phyloP scores from a whole-genome alignment of 2,329 filamentous ascomycete species.

The Aspergillus sojae region DNA sequence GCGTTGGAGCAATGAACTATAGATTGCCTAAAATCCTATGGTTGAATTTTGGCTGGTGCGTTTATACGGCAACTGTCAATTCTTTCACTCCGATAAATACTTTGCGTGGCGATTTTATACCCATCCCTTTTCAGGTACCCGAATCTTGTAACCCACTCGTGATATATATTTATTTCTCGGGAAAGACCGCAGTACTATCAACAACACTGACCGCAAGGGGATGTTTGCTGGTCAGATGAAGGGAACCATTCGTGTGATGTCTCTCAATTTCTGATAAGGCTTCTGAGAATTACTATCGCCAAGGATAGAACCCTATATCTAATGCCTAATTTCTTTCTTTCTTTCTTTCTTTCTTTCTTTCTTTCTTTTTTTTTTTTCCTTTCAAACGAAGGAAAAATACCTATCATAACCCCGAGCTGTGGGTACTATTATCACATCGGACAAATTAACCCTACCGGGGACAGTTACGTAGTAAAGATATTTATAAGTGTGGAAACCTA shows the following conservation, averaged over 20 bases:
- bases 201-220: not conserved
- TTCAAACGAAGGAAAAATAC: not conserved
- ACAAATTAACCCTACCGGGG: not conserved
- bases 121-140: not conserved
- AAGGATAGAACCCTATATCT: not conserved
- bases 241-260: not conserved
- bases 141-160: too few relatives aligned
- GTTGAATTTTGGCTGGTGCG: not conserved
- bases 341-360: too few relatives aligned
- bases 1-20: not conserved
- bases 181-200: not conserved
- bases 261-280: not conserved
- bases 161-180: not conserved
- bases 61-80: not conserved
- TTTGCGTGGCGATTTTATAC: not conserved
- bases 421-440: not conserved
- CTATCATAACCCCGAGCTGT: not conserved
- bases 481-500: slow-evolving; percentile 1
- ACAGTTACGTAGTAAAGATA: not conserved
- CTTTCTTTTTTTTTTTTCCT: too few relatives aligned
- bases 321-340: too few relatives aligned
- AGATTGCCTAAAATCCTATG: not conserved
- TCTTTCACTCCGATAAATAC: not conserved
- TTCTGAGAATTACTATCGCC: not conserved
- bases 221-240: not conserved